Percentiles rank a stretch among this genome's conserved stretches.
Conservation (phyloP, 441 rosid genomes). For the Gossypium gossypioides region DNA sequence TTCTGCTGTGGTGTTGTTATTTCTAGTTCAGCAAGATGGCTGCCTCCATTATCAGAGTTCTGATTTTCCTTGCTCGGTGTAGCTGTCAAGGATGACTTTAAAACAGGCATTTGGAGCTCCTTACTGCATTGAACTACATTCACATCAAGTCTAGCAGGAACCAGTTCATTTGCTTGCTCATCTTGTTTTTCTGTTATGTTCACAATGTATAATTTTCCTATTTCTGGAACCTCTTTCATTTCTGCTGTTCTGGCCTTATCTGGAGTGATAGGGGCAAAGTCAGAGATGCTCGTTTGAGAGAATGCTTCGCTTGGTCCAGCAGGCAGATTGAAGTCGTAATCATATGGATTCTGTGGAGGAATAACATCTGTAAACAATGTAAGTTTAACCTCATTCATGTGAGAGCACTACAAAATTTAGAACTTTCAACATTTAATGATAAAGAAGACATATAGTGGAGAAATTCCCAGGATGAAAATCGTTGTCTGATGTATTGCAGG, state of each 20-base stretch:
- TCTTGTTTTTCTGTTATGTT: constrained; percentile 21
- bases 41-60: constrained; percentile 24
- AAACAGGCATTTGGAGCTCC: constrained; percentile 18
- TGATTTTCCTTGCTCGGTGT: constrained; percentile 24
- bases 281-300: constrained; percentile 10
- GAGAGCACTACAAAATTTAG: constrained; percentile 1
- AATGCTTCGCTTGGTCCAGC: constrained; percentile 18
- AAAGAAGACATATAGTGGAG: not conserved
- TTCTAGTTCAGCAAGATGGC: constrained; percentile 27
- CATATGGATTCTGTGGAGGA: constrained; percentile 19
- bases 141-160: constrained; percentile 5
- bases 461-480: not conserved
- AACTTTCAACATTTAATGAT: not conserved
- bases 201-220: constrained; percentile 8
- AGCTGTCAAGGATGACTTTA: constrained; percentile 24
- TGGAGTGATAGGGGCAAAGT: constrained; percentile 51
- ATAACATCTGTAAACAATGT: constrained; percentile 24
- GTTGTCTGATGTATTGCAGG: not conserved
- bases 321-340: constrained; percentile 32
- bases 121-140: constrained; percentile 7
- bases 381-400: constrained; percentile 12
- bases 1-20: constrained; percentile 52
- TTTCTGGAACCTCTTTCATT: constrained; percentile 17
- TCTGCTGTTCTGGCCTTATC: constrained; percentile 26
- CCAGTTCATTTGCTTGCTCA: constrained; percentile 18